Evolutionary conservation across 2,329 filamentous ascomycete species (phyloP), one percentile per base, ranked within the genome.

Genomic region (Penicillium sp.): DNA sequence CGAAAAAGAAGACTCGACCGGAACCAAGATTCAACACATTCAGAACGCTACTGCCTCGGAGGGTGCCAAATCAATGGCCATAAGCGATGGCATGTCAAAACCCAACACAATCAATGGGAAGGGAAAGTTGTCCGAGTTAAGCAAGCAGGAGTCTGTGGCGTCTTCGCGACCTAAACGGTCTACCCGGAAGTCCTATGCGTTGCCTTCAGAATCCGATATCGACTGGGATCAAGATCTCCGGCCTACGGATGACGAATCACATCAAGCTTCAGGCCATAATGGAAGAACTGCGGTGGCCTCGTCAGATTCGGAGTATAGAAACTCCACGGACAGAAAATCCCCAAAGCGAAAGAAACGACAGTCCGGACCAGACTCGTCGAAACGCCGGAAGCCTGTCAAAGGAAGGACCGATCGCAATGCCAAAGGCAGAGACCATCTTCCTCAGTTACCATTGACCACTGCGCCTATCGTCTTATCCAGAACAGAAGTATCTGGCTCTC

Each of bases 181-280:
- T 4, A 50, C 45, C 10, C 57, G 44, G 27, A 60, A 59, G 13
- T 47, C 41, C 8, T 52, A 60, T 42, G 56, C 42, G 32, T 26
- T 49, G 4, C 44, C 46, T 10, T 40, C 46, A 5, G 55, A 56
- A 32, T 40, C 32, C 3, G 44, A 52, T 13, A 56, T 66, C 11
- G 60, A 66, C 40, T 65, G 61, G 63, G 59, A 62, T 38, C 61
- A 67, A 52, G 61, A 62, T 24, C 49, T 65, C 29, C 56, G 61
- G 11, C 56, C 55, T 22, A 66, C 56, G 26, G 55, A 58, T 10
- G 52, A 54, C 6, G 46, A 51, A 22, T 43, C 42, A 24, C n/a
- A 16, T 5, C 38, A 28, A 29, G 16, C 5, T n/a, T 47, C 41
- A 18, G 38, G 40, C 14, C 13, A 31, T 9, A 11, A 31, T 9